phyloP scores from a whole-genome alignment of 2,329 filamentous ascomycete genomes.

The Bipolaris zeicola region DNA sequence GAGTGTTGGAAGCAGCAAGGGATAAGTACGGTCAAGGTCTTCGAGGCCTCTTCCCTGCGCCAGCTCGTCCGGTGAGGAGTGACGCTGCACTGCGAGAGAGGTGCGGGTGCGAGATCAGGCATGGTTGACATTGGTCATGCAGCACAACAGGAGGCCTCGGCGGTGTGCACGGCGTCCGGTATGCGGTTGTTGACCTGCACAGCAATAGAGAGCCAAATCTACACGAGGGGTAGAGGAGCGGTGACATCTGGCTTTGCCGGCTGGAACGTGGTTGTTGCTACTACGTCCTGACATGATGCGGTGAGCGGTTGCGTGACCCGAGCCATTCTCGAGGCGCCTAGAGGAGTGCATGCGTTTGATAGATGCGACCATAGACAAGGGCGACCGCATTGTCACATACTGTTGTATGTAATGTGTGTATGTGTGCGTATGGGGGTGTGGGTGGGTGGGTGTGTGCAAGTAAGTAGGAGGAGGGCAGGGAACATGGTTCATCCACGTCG shows the following conservation, averaged over 20 bases:
- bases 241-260: neutral
- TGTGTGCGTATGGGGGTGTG: too few species aligned
- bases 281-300: neutral
- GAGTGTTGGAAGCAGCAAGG: neutral
- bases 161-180: neutral
- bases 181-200: neutral
- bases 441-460: too few species aligned
- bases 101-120: neutral
- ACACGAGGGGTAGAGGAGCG: conserved; percentile 1
- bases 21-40: neutral
- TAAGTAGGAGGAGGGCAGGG: conserved; percentile 6
- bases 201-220: neutral
- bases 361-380: neutral
- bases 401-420: too few species aligned
- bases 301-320: conserved; percentile 4
- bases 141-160: neutral
- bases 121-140: neutral
- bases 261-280: neutral
- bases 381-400: too few species aligned
- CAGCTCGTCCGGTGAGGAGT: neutral
- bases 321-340: neutral
- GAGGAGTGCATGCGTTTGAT: neutral
- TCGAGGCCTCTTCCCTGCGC: neutral
- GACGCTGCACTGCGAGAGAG: neutral
- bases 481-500: conserved; percentile 17